Percentiles rank a stretch among this genome's conserved stretches.
Conservation (phyloP, 2,329 filamentous ascomycete species). For the Fusarium mundagurra region DNA sequence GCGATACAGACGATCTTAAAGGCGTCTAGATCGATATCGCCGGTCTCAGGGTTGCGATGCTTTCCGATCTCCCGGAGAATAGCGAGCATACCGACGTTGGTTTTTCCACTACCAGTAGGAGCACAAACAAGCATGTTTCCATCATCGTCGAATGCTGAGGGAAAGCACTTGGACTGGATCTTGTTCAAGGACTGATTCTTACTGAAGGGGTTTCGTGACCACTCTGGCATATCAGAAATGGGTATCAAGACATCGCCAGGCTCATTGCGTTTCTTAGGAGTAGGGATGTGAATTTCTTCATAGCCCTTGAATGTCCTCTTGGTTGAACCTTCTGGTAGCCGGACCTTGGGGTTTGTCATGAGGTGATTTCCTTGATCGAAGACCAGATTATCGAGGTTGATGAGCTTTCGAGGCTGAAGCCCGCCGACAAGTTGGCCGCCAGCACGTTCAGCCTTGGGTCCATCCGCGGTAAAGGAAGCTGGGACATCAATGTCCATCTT, state of each 20-base stretch:
- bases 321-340: constrained; percentile 91
- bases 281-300: constrained; percentile 96
- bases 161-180: constrained; percentile 94
- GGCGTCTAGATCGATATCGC: constrained; percentile 93
- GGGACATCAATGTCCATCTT: constrained; percentile 94
- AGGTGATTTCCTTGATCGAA: constrained; percentile 99
- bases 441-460: constrained; percentile 62
- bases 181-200: constrained; percentile 89
- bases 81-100: constrained; percentile 96
- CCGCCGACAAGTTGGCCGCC: constrained; percentile 81
- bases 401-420: constrained; percentile 83
- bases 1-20: constrained; percentile 99
- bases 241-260: constrained; percentile 84
- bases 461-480: constrained; percentile 62
- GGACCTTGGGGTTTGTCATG: constrained; percentile 98
- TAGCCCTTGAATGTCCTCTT: constrained; percentile 98
- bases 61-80: constrained; percentile 98
- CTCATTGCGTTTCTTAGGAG: constrained; percentile 87
- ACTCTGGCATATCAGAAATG: constrained; percentile 88
- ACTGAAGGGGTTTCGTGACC: constrained; percentile 88
- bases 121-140: constrained; percentile 98
- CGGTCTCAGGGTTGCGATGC: constrained; percentile 85
- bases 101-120: constrained; percentile 97
- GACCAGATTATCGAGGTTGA: constrained; percentile 94
- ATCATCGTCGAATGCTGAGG: constrained; percentile 90